Evolutionary conservation across 2,329 filamentous ascomycete genomes (phyloP).

Genomic region (Alternaria sp.): DNA sequence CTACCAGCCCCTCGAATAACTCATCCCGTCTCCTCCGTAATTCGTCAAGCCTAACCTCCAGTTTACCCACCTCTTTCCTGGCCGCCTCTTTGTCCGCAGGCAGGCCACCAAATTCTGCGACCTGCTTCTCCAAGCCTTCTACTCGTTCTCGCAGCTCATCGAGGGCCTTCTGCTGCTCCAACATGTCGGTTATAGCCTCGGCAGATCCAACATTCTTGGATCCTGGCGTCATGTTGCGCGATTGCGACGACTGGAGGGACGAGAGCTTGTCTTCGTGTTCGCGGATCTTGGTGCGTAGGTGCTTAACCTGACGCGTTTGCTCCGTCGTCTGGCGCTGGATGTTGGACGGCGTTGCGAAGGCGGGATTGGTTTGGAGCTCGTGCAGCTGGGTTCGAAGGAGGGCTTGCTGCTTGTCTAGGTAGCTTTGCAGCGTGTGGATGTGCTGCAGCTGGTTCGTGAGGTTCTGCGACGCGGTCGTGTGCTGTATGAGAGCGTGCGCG

Average conservation of each 20-base stretch:
- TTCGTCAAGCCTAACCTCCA: constrained; percentile 68
- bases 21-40: constrained; percentile 70
- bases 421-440: constrained; percentile 41
- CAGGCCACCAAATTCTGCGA: constrained; percentile 72
- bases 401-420: constrained; percentile 42
- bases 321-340: constrained; percentile 76
- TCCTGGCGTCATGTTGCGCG: constrained; percentile 25
- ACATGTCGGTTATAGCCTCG: constrained; percentile 64
- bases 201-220: constrained; percentile 48
- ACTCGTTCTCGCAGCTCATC: constrained; percentile 65
- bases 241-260: constrained; percentile 46
- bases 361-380: constrained; percentile 38
- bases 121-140: constrained; percentile 65
- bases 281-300: constrained; percentile 68
- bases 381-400: constrained; percentile 39
- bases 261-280: constrained; percentile 61
- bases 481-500: constrained; percentile 44
- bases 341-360: constrained; percentile 57
- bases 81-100: constrained; percentile 74
- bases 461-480: constrained; percentile 38
- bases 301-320: constrained; percentile 72
- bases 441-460: constrained; percentile 42
- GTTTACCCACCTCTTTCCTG: constrained; percentile 70
- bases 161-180: constrained; percentile 67
- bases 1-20: constrained; percentile 76